Percentiles rank a stretch among this genome's conserved stretches.
phyloP scores from a whole-genome alignment of 495 filamentous ascomycete genomes.

The Glarea lozoyensis region DNA sequence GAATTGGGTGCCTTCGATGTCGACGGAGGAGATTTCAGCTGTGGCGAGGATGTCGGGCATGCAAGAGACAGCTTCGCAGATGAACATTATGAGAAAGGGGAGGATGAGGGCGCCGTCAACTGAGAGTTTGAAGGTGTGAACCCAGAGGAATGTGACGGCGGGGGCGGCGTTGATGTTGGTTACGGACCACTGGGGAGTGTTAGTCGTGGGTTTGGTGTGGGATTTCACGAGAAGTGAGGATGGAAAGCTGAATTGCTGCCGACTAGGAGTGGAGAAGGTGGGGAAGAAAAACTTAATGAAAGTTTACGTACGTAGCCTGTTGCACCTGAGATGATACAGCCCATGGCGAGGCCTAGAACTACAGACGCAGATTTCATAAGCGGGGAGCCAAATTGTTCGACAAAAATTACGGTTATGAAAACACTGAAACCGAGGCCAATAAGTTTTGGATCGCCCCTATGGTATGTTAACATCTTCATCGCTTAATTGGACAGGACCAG shows the following conservation, averaged over 20 bases:
- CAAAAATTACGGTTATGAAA: slow-evolving; percentile 27
- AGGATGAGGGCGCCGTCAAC: slow-evolving; percentile 28
- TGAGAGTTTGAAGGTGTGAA: slow-evolving; percentile 29
- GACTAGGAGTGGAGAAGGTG: too few species aligned
- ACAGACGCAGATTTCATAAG: slow-evolving; percentile 31
- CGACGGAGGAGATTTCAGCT: slow-evolving; percentile 28
- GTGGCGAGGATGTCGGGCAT: slow-evolving; percentile 32
- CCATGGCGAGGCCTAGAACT: slow-evolving; percentile 27
- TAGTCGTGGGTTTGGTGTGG: too few species aligned
- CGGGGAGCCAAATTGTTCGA: slow-evolving; percentile 29
- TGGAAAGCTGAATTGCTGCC: too few species aligned
- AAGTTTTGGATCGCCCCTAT: slow-evolving; percentile 20
- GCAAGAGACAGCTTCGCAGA: slow-evolving; percentile 33
- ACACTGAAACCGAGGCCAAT: slow-evolving; percentile 31
- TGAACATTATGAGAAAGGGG: slow-evolving; percentile 35
- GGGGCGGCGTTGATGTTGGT: slow-evolving; percentile 25
- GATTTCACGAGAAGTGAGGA: too few species aligned
- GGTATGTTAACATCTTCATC: background rate
- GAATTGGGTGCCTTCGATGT: slow-evolving; percentile 26
- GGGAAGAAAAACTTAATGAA: too few species aligned
- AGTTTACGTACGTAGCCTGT: too few species aligned
- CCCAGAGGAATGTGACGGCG: slow-evolving; percentile 28
- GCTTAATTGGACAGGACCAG: background rate
- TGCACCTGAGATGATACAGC: slow-evolving; percentile 25
- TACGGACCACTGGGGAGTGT: too few species aligned